phyloP scores from a whole-genome alignment of 768 basidiomycete genomes.

The Holtermanniella nyarrowii region DNA sequence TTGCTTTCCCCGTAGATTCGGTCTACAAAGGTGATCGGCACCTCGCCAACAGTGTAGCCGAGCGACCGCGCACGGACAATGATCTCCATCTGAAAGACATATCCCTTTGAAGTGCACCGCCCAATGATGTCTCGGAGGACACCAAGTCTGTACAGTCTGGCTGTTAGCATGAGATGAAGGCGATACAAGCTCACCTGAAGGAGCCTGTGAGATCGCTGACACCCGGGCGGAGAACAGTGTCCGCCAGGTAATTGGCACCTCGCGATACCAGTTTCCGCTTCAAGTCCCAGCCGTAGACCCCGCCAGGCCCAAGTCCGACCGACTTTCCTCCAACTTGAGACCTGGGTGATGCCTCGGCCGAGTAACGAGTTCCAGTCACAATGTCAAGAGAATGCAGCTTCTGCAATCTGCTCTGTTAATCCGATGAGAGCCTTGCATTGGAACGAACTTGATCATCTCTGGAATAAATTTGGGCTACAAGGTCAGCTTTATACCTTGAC shows the following conservation, averaged over 20 bases:
- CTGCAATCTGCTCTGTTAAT: constrained; percentile 53
- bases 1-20: constrained; percentile 90
- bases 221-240: constrained; percentile 70
- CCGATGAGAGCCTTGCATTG: background rate
- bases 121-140: constrained; percentile 76
- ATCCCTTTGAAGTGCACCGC: constrained; percentile 73
- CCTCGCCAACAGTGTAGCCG: constrained; percentile 77
- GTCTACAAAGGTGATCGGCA: constrained; percentile 91
- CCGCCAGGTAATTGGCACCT: constrained; percentile 84
- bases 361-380: constrained; percentile 84
- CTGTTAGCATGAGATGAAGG: background rate
- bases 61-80: constrained; percentile 78
- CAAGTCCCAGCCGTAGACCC: constrained; percentile 86
- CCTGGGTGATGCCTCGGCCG: constrained; percentile 37
- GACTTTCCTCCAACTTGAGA: constrained; percentile 47
- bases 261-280: constrained; percentile 77
- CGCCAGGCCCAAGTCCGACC: constrained; percentile 56
- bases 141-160: constrained; percentile 62
- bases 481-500: background rate
- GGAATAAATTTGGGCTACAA: constrained; percentile 85
- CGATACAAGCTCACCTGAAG: constrained; percentile 56
- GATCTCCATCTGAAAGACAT: constrained; percentile 98
- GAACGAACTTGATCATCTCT: constrained; percentile 66
- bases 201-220: constrained; percentile 85
- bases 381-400: constrained; percentile 80